phyloP scores from a whole-genome alignment of 441 rosid genomes.

The Pelargonium australe region DNA sequence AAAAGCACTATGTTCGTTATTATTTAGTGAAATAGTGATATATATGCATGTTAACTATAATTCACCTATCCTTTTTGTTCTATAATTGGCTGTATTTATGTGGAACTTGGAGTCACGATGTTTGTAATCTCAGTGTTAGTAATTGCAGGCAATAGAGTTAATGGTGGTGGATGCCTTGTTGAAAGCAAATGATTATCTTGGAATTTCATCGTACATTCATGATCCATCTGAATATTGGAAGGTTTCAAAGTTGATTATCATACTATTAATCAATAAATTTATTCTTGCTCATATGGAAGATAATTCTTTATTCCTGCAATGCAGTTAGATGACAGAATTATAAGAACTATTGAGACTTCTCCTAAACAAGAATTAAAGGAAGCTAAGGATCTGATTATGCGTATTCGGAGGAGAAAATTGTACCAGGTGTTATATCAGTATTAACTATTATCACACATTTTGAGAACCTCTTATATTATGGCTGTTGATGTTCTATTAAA shows the following conservation, averaged over 20 bases:
- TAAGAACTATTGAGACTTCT: slow-evolving; percentile 76
- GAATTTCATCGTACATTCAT: slow-evolving; percentile 52
- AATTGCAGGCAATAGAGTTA: slow-evolving; percentile 69
- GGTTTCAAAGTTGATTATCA: slow-evolving; percentile 32
- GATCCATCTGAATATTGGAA: slow-evolving; percentile 85
- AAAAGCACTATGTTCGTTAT: background rate
- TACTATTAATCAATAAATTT: background rate
- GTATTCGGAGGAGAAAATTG: slow-evolving; percentile 72
- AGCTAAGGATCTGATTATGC: slow-evolving; percentile 65
- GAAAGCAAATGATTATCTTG: slow-evolving; percentile 58
- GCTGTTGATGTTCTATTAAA: background rate
- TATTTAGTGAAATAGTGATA: background rate
- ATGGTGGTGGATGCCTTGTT: slow-evolving; percentile 86
- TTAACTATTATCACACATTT: background rate
- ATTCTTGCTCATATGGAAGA: background rate
- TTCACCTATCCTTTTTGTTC: background rate
- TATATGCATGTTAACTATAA: background rate
- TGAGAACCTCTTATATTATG: background rate
- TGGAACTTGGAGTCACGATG: background rate
- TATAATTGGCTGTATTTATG: background rate
- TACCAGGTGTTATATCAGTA: slow-evolving; percentile 51
- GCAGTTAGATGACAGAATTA: slow-evolving; percentile 80
- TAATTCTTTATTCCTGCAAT: slow-evolving; percentile 12
- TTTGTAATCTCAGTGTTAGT: background rate
- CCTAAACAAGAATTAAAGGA: slow-evolving; percentile 59